Evolutionary conservation across 2,329 filamentous ascomycete genomes (phyloP).

Genomic region (Aschersonia sp.): DNA sequence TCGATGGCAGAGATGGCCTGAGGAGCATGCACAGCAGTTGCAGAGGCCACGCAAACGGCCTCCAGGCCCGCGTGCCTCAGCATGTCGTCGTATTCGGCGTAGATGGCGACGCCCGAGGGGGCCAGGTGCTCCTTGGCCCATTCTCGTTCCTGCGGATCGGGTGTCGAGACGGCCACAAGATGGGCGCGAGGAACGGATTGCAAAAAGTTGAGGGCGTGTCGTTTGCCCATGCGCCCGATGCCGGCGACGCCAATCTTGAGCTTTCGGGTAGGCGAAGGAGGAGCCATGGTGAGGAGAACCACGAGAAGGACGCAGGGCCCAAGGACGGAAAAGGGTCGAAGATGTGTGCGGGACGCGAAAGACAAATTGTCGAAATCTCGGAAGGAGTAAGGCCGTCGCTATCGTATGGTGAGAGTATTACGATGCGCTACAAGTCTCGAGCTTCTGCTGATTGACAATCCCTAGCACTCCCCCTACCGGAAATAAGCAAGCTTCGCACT

Average conservation of each 20-base stretch:
- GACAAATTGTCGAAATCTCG: no score
- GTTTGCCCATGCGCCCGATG: slow-evolving; percentile 36
- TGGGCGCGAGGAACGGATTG: slow-evolving; percentile 29
- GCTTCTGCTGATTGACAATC: no score
- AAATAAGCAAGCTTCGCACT: no score
- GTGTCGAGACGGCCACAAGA: slow-evolving; percentile 33
- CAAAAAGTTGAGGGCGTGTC: slow-evolving; percentile 34
- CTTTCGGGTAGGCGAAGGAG: slow-evolving; percentile 8
- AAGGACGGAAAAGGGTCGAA: no score
- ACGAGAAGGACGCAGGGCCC: background rate
- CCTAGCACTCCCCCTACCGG: no score
- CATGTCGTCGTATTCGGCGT: slow-evolving; percentile 31
- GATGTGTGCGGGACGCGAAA: no score
- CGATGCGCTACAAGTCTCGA: no score
- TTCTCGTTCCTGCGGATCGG: slow-evolving; percentile 25
- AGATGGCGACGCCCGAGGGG: slow-evolving; percentile 27
- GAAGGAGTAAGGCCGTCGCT: no score
- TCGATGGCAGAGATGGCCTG: slow-evolving; percentile 41
- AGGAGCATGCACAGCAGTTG: slow-evolving; percentile 40
- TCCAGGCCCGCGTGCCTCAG: slow-evolving; percentile 20
- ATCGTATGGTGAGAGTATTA: no score
- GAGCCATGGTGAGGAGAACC: background rate
- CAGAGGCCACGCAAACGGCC: slow-evolving; percentile 24
- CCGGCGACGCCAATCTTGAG: slow-evolving; percentile 31
- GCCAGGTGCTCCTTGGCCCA: slow-evolving; percentile 29